phyloP scores from a whole-genome alignment of 805 yeast genomes.

The Sugiyamaella marilandica region DNA sequence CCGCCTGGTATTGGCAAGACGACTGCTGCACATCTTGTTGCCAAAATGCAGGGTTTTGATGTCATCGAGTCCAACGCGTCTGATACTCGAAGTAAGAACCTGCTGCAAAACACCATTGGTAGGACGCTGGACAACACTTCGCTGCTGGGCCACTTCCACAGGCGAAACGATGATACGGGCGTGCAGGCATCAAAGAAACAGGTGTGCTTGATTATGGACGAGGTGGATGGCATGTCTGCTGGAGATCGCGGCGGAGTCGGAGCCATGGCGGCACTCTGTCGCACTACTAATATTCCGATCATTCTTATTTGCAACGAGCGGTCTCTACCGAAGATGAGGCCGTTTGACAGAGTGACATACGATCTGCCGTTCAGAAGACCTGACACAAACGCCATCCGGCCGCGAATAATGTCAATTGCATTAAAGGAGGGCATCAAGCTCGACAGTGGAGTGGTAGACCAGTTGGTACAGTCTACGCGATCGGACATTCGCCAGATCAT shows the following conservation, averaged over 20 bases:
- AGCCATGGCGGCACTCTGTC: slow-evolving; percentile 80
- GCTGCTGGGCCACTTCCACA: slow-evolving; percentile 63
- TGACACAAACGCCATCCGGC: slow-evolving; percentile 69
- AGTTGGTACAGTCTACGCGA: slow-evolving; percentile 75
- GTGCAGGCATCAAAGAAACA: slow-evolving; percentile 42
- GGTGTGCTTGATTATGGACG: slow-evolving; percentile 92
- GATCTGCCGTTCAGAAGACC: slow-evolving; percentile 90
- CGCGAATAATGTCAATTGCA: slow-evolving; percentile 87
- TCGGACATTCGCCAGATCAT: slow-evolving; percentile 94
- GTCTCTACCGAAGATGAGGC: slow-evolving; percentile 89
- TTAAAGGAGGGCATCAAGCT: slow-evolving; percentile 74
- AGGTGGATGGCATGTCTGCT: slow-evolving; percentile 98
- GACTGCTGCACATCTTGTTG: slow-evolving; percentile 80
- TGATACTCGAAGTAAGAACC: slow-evolving; percentile 77
- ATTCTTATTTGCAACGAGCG: slow-evolving; percentile 92
- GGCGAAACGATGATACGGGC: slow-evolving; percentile 23
- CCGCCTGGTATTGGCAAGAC: slow-evolving; percentile 97
- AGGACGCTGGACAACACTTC: slow-evolving; percentile 77
- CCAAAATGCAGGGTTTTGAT: slow-evolving; percentile 71
- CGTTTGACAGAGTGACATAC: slow-evolving; percentile 77
- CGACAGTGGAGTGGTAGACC: slow-evolving; percentile 76
- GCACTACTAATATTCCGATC: slow-evolving; percentile 81
- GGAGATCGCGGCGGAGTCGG: slow-evolving; percentile 99
- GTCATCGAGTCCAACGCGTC: slow-evolving; percentile 85
- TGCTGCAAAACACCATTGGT: slow-evolving; percentile 64